Conservation (phyloP, 306 rosid species). For the Nissolia schottii region DNA sequence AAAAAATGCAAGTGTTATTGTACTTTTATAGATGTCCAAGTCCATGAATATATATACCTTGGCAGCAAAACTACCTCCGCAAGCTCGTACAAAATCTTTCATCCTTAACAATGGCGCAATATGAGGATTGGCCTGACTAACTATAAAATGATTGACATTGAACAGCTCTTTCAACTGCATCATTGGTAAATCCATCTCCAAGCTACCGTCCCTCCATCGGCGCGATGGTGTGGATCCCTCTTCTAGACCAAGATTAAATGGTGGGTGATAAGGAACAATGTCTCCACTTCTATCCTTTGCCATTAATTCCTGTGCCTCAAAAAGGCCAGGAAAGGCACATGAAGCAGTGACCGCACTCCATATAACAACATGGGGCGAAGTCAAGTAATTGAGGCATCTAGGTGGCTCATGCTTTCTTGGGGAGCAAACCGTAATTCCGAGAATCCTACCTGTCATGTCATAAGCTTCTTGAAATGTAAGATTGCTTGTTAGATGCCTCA, state of each 20-base stretch:
- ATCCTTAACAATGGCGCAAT: slow-evolving; percentile 87
- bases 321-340: slow-evolving; percentile 97
- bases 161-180: slow-evolving; percentile 92
- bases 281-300: slow-evolving; percentile 96
- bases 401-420: slow-evolving; percentile 98
- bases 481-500: slow-evolving; percentile 83
- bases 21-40: neutral
- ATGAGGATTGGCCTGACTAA: slow-evolving; percentile 97
- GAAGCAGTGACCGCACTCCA: slow-evolving; percentile 99
- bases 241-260: slow-evolving; percentile 88
- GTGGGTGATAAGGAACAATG: slow-evolving; percentile 95
- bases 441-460: slow-evolving; percentile 92
- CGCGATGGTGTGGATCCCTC: slow-evolving; percentile 74
- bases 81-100: slow-evolving; percentile 82
- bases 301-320: slow-evolving; percentile 98
- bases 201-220: slow-evolving; percentile 98
- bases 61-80: slow-evolving; percentile 91
- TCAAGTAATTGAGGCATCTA: slow-evolving; percentile 94
- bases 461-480: slow-evolving; percentile 97
- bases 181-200: slow-evolving; percentile 97
- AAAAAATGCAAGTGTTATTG: neutral
- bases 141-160: slow-evolving; percentile 94
- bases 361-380: slow-evolving; percentile 97
- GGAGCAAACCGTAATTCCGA: slow-evolving; percentile 95
- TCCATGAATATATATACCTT: slow-evolving; percentile 56